A percentile compares a stretch with the other conserved stretches of the same genome.
Evolutionary conservation across 2,329 filamentous ascomycete species (phyloP).

Genomic region (Tolypocladium pustulatum): DNA sequence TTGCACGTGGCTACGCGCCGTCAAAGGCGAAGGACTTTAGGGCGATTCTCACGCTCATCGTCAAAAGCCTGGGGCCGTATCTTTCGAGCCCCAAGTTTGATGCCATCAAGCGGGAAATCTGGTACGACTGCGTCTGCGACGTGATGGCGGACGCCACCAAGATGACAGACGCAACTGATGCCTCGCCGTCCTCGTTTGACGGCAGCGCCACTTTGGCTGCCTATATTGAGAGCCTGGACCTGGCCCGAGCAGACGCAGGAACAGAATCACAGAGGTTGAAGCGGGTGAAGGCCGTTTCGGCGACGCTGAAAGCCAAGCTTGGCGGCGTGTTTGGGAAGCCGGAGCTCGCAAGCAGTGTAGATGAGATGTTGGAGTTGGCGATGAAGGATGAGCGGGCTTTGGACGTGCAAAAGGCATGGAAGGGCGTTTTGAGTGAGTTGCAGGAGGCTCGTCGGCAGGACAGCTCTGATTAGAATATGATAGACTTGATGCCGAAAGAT

Average conservation of each 20-base stretch:
- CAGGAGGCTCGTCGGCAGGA: slow-evolving; percentile 2
- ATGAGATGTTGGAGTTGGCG: slow-evolving; percentile 21
- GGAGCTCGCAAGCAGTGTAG: slow-evolving; percentile 17
- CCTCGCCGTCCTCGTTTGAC: slow-evolving; percentile 8
- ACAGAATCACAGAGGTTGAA: slow-evolving; percentile 40
- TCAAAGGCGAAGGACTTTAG: slow-evolving; percentile 23
- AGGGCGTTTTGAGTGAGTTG: slow-evolving; percentile 22
- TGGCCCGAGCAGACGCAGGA: slow-evolving; percentile 33
- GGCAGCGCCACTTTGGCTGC: slow-evolving; percentile 13
- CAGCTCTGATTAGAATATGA: not conserved
- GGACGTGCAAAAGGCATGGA: slow-evolving; percentile 34
- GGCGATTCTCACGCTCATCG: slow-evolving; percentile 27
- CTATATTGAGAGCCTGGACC: slow-evolving; percentile 37
- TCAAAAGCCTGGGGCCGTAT: slow-evolving; percentile 28
- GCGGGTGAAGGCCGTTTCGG: slow-evolving; percentile 34
- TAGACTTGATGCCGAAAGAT: not conserved
- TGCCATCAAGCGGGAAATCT: slow-evolving; percentile 35
- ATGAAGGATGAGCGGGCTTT: slow-evolving; percentile 29
- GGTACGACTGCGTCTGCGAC: slow-evolving; percentile 39
- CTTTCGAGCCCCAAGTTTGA: slow-evolving; percentile 27
- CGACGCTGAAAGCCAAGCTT: slow-evolving; percentile 29
- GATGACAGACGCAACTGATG: slow-evolving; percentile 7
- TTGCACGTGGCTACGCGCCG: slow-evolving; percentile 38
- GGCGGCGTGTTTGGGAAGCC: slow-evolving; percentile 30
- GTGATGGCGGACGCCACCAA: slow-evolving; percentile 31